phyloP scores from a whole-genome alignment of 257 asterid species.

The Solanum clarkiae region DNA sequence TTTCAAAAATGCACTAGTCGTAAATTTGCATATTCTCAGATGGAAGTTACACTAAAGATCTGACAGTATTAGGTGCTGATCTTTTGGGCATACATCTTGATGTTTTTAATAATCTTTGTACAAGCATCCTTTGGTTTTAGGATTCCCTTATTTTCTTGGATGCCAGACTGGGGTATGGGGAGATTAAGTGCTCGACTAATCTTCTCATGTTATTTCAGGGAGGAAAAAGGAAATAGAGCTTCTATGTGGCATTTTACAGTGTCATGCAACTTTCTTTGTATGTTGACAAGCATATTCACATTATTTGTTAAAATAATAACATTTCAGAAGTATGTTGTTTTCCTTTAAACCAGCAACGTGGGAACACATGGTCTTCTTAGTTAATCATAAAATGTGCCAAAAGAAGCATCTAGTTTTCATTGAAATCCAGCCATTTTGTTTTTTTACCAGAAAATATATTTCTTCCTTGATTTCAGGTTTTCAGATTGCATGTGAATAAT shows the following conservation, averaged over 20 bases:
- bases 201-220: background rate
- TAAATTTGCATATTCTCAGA: slow-evolving; percentile 72
- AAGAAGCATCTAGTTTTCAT: background rate
- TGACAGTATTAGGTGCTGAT: slow-evolving; percentile 75
- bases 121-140: background rate
- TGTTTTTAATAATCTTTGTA: background rate
- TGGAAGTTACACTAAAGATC: slow-evolving; percentile 67
- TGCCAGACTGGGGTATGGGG: background rate
- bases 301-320: background rate
- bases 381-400: background rate
- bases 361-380: background rate
- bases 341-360: background rate
- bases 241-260: background rate
- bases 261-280: background rate
- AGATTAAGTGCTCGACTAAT: background rate
- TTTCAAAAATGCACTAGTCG: slow-evolving; percentile 68
- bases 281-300: background rate
- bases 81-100: slow-evolving; percentile 27
- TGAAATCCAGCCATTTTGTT: background rate
- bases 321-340: background rate
- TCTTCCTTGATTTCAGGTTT: slow-evolving; percentile 51
- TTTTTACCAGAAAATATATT: background rate
- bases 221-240: background rate
- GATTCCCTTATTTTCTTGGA: background rate
- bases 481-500: slow-evolving; percentile 81